These are phyloP conservation scores for Quercus rubra DNA, from an alignment of 306 rosid genomes.

Conservation along the genomic window DNA sequence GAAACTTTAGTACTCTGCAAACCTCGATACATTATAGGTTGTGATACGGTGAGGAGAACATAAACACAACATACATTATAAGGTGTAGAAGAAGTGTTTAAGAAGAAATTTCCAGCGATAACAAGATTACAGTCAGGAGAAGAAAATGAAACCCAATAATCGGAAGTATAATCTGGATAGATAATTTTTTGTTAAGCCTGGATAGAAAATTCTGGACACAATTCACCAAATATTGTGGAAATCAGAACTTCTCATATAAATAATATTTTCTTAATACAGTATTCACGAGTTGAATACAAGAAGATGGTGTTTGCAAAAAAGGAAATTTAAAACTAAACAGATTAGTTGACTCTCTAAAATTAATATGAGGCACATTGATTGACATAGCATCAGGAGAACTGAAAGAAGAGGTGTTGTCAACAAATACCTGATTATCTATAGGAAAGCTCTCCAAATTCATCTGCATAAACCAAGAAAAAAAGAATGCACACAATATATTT, in stretches of 20 bases:
- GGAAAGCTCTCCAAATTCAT: conserved; percentile 95
- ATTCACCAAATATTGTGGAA: neutral
- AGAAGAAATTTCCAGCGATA: too few relatives aligned
- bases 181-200: too few relatives aligned
- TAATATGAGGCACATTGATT: neutral
- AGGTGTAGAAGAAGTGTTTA: too few relatives aligned
- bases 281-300: neutral
- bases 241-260: neutral
- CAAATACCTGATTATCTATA: conserved; percentile 75
- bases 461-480: conserved; percentile 43
- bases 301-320: neutral
- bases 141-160: neutral
- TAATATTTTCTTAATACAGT: neutral
- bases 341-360: neutral
- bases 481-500: neutral
- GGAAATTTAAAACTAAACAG: conserved; percentile 3
- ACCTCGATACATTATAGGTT: neutral
- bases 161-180: neutral
- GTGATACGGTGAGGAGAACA: too few relatives aligned
- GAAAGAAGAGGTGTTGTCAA: conserved; percentile 8
- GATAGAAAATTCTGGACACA: neutral
- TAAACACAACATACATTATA: too few relatives aligned
- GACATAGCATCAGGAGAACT: conserved; percentile 7
- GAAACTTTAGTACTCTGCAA: neutral
- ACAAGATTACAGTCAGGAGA: too few relatives aligned